Base-by-base conservation (phyloP, 495 filamentous ascomycete genomes). In the Letharia lupina region DNA sequence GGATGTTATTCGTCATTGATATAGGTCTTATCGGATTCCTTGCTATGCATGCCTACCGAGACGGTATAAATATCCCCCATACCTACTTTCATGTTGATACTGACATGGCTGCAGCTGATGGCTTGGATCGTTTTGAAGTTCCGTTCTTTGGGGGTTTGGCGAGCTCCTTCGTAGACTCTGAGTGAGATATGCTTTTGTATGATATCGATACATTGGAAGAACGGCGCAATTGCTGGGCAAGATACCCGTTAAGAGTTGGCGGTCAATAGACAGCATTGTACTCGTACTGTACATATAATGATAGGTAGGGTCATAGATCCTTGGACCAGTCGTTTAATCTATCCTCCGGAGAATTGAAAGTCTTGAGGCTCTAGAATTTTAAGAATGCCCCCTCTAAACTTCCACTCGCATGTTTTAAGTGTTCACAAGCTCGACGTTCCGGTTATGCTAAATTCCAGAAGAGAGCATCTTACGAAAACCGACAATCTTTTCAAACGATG, bases 81-180 rank as follows among this genome's bases (percentile, higher is more conserved):
- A 40, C n/a, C 15, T 41, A 3, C 28, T 31, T 8, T 37, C 23
- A 15, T 20, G 13, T 60, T 15, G 33, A 39, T 61, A 63, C 74
- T 78, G 65, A 77, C 58, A 33, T 40, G 42, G 13, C 41, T 4
- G 42, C 12, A 89, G 86, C 93, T 41, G 91, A 94, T 69, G 96
- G 90, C 10, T 81, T 97, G 54, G 94, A 96, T 73, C 87, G 92
- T 78, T 93, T 87, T 68, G 91, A 97, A 74, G 83, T 96, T n/a
- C 93, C 93, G 5, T 84, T 95, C 74, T 89, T 97, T 72, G 90
- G 90, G 12, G 79, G 79, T 44, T 79, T 96, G 74, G 93, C 93
- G 47, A 96, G 89, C 77, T 88, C 88, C 33, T 92, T 96, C 75
- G 81, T 98, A 65, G 93, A 98, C 76, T 88, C 95, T 74, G 93